A percentile compares a stretch with the other conserved stretches of the same genome.
These are phyloP conservation scores for Agroathelia rolfsii DNA, from an alignment of 1,284 basidiomycete genomes.

Conservation along the genomic window DNA sequence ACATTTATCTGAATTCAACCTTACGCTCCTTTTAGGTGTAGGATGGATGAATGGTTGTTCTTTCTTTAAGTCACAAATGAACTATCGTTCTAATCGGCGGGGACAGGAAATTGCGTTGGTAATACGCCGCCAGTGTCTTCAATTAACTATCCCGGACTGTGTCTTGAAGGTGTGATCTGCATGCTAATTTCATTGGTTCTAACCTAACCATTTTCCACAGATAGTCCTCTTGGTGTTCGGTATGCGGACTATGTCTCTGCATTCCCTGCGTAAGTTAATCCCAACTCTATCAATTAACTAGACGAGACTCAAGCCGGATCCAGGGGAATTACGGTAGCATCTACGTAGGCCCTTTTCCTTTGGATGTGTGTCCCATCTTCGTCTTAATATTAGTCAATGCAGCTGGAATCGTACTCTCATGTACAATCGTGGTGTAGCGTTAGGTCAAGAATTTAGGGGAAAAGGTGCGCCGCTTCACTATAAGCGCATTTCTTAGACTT, in stretches of 20 bases:
- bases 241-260: constrained; percentile 51
- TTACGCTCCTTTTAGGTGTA: constrained; percentile 20
- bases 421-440: constrained; percentile 47
- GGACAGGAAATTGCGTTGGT: constrained; percentile 50
- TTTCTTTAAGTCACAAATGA: not conserved
- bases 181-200: not conserved
- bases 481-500: too few relatives aligned
- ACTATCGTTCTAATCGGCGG: not conserved
- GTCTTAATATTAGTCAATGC: constrained; percentile 38
- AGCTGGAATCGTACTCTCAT: constrained; percentile 64
- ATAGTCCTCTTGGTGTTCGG: constrained; percentile 54
- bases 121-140: constrained; percentile 54
- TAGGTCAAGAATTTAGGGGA: constrained; percentile 60
- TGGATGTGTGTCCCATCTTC: not conserved
- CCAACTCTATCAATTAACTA: not conserved
- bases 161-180: constrained; percentile 40
- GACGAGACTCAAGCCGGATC: too few relatives aligned
- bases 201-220: constrained; percentile 17
- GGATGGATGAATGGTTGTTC: constrained; percentile 30
- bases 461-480: too few relatives aligned
- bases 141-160: constrained; percentile 60
- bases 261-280: constrained; percentile 50
- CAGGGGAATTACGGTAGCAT: too few relatives aligned
- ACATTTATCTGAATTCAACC: constrained; percentile 1
- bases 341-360: too few relatives aligned